Conservation (phyloP, 495 filamentous ascomycete genomes). For the Neurospora terricola region DNA sequence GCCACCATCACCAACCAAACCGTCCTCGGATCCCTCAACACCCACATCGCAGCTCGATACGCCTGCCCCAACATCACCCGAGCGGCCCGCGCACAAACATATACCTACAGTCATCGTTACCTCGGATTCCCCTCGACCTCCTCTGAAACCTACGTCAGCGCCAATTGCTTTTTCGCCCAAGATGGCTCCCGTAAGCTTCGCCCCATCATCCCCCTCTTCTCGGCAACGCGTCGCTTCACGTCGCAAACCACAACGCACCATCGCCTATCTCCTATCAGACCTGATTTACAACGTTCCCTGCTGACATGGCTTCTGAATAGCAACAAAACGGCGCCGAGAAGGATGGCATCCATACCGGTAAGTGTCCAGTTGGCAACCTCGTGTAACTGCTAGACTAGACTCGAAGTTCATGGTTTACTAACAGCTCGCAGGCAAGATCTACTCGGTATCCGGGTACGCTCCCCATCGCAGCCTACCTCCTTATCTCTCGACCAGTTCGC, state of each 20-base stretch:
- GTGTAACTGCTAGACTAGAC: background rate
- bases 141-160: slow-evolving; percentile 16
- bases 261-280: background rate
- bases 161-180: slow-evolving; percentile 31
- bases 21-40: slow-evolving; percentile 2
- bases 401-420: slow-evolving; percentile 7
- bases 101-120: slow-evolving; percentile 11
- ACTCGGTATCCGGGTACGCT: slow-evolving; percentile 68
- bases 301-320: slow-evolving; percentile 3
- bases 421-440: slow-evolving; percentile 53
- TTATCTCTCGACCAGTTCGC: slow-evolving; percentile 4
- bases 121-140: slow-evolving; percentile 19
- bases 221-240: background rate
- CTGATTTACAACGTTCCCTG: background rate
- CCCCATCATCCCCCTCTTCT: slow-evolving; percentile 1
- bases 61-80: slow-evolving; percentile 15
- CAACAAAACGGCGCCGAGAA: slow-evolving; percentile 26
- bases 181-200: slow-evolving; percentile 51
- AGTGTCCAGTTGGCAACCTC: slow-evolving; percentile 7
- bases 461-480: background rate
- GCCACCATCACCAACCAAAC: slow-evolving; percentile 30
- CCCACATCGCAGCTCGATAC: slow-evolving; percentile 19
- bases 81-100: slow-evolving; percentile 6
- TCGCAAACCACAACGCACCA: background rate
- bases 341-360: slow-evolving; percentile 30